These are phyloP conservation scores for Phellopilus nigrolimitatus DNA, from an alignment of 1,284 basidiomycete genomes.

Conservation along the genomic window DNA sequence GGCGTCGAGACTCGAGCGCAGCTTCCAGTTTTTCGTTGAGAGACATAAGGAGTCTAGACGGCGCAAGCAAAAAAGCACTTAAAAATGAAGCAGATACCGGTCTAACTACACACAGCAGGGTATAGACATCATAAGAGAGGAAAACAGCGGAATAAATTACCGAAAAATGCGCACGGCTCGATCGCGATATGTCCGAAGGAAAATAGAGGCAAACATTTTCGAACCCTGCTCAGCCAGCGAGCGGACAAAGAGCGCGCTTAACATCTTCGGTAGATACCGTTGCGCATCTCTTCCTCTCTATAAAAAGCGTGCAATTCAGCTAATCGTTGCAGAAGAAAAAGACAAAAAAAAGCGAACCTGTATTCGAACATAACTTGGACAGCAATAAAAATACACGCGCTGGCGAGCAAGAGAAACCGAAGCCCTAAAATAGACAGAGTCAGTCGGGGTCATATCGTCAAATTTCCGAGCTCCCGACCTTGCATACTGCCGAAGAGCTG, in stretches of 20 bases:
- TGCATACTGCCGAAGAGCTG: slow-evolving; percentile 62
- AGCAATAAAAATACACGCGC: slow-evolving; percentile 72
- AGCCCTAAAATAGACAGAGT: slow-evolving; percentile 42
- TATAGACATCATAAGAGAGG: background rate
- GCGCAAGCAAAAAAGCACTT: background rate
- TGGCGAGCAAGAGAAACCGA: slow-evolving; percentile 60
- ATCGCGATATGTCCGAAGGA: slow-evolving; percentile 7
- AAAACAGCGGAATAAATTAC: background rate
- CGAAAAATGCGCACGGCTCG: background rate
- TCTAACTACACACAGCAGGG: slow-evolving; percentile 14
- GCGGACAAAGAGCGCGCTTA: slow-evolving; percentile 28
- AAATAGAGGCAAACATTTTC: no score
- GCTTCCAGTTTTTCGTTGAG: slow-evolving; percentile 38
- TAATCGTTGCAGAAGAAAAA: slow-evolving; percentile 34
- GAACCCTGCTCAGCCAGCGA: background rate
- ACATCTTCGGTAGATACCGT: slow-evolving; percentile 59
- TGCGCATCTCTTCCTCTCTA: slow-evolving; percentile 51
- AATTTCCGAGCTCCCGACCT: slow-evolving; percentile 41
- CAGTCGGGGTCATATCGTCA: background rate
- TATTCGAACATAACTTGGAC: slow-evolving; percentile 97
- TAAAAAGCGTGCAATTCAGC: slow-evolving; percentile 21
- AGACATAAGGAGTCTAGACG: slow-evolving; percentile 28
- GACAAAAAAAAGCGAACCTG: slow-evolving; percentile 39
- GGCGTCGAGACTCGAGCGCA: slow-evolving; percentile 58
- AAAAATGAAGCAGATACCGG: background rate